Evolutionary conservation across 495 filamentous ascomycete species (phyloP).

Genomic region (Annulohypoxylon nitens): DNA sequence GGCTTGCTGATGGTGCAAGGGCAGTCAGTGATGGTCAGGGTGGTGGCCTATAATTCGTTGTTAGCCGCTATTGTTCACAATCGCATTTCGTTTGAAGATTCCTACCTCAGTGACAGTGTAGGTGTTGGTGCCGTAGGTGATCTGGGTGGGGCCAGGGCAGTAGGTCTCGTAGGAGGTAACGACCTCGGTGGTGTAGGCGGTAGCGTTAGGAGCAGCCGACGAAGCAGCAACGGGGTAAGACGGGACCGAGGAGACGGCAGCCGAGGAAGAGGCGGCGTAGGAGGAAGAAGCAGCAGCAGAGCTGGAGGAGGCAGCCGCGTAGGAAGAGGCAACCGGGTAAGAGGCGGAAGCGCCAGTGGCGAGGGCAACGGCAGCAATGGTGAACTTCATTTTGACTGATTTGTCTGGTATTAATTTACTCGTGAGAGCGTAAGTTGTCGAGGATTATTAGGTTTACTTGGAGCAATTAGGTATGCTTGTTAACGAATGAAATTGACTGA

Average conservation of each 20-base stretch:
- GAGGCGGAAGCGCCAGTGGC: slow-evolving; percentile 73
- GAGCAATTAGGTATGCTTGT: slow-evolving; percentile 50
- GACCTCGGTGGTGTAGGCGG: slow-evolving; percentile 77
- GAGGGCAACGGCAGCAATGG: slow-evolving; percentile 68
- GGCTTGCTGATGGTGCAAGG: slow-evolving; percentile 83
- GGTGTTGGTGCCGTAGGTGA: slow-evolving; percentile 77
- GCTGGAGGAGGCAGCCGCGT: slow-evolving; percentile 47
- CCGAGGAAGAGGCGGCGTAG: slow-evolving; percentile 63
- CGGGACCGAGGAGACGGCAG: neutral
- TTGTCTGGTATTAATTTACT: slow-evolving; percentile 63
- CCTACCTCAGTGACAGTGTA: slow-evolving; percentile 80
- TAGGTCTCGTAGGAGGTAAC: slow-evolving; percentile 85
- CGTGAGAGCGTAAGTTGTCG: slow-evolving; percentile 51
- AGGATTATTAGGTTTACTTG: slow-evolving; percentile 46
- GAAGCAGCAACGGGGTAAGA: slow-evolving; percentile 57
- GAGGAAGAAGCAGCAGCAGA: slow-evolving; percentile 67
- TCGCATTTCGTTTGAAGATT: neutral
- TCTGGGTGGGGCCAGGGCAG: slow-evolving; percentile 81
- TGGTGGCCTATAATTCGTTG: slow-evolving; percentile 67
- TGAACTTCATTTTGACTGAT: slow-evolving; percentile 89
- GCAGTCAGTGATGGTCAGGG: slow-evolving; percentile 84
- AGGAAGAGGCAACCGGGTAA: slow-evolving; percentile 53
- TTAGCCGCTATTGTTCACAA: slow-evolving; percentile 25
- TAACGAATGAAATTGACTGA: slow-evolving; percentile 73
- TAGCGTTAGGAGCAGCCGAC: slow-evolving; percentile 55